Conservation (phyloP, 352 stramenopile genomes). For the Peronospora tabacina region DNA sequence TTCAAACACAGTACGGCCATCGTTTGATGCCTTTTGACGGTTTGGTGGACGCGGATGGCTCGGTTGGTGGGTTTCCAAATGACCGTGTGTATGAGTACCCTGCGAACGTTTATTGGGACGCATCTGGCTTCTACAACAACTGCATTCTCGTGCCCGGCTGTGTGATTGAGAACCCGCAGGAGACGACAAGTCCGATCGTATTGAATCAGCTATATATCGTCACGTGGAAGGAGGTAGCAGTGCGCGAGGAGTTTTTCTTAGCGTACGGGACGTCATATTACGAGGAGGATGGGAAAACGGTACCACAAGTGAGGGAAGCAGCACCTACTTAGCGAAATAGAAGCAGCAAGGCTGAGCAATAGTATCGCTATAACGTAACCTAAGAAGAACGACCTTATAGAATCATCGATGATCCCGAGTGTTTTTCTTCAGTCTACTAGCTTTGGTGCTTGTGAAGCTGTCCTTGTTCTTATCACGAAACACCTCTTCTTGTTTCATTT, state of each 20-base stretch:
- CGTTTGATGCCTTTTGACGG: conserved; percentile 75
- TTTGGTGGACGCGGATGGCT: conserved; percentile 78
- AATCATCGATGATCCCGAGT: conserved; percentile 15
- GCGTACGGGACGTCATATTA: conserved; percentile 87
- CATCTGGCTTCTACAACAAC: conserved; percentile 86
- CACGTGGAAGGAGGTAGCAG: conserved; percentile 80
- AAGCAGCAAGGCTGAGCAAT: conserved; percentile 22
- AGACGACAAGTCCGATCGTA: conserved; percentile 68
- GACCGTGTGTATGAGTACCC: conserved; percentile 85
- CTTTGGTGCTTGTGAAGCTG: background rate
- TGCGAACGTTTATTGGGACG: conserved; percentile 81
- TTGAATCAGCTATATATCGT: conserved; percentile 85
- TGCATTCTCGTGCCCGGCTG: conserved; percentile 84
- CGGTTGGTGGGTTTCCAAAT: conserved; percentile 77
- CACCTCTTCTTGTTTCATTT: background rate
- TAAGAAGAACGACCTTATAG: conserved; percentile 33
- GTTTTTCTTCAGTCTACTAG: background rate
- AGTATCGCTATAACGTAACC: conserved; percentile 30
- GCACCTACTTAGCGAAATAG: conserved; percentile 36
- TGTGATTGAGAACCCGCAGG: conserved; percentile 70
- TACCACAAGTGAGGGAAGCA: conserved; percentile 26
- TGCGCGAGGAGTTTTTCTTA: conserved; percentile 83
- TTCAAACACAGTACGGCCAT: conserved; percentile 83
- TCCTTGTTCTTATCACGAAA: background rate
- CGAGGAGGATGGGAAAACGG: conserved; percentile 72